Evolutionary conservation across 2,329 filamentous ascomycete species (phyloP).

Genomic region (Fusarium ramigenum): DNA sequence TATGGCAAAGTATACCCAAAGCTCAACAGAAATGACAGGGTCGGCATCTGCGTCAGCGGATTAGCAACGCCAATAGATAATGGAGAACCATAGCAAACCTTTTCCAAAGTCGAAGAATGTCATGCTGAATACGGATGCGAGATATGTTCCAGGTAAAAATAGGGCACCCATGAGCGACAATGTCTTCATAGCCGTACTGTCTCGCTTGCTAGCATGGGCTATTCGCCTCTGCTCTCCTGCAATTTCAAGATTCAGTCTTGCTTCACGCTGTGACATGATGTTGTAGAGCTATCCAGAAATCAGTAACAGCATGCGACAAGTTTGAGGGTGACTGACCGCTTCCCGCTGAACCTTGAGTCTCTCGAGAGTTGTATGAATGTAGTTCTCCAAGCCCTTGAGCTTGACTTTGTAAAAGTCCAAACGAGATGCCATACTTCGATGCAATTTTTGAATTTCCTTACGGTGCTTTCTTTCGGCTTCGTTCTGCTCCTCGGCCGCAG

Average conservation of each 20-base stretch:
- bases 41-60: slow-evolving; percentile 40
- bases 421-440: slow-evolving; percentile 62
- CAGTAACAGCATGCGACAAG: neutral
- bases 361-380: slow-evolving; percentile 69
- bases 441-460: slow-evolving; percentile 54
- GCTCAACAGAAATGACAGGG: slow-evolving; percentile 57
- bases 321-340: slow-evolving; percentile 56
- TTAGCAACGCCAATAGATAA: neutral
- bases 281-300: slow-evolving; percentile 64
- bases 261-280: slow-evolving; percentile 72
- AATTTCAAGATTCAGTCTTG: slow-evolving; percentile 70
- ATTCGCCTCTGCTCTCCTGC: slow-evolving; percentile 68
- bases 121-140: slow-evolving; percentile 73
- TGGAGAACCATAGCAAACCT: slow-evolving; percentile 42
- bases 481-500: slow-evolving; percentile 24
- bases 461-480: slow-evolving; percentile 43
- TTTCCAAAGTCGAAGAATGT: slow-evolving; percentile 71
- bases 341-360: slow-evolving; percentile 69
- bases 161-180: slow-evolving; percentile 70
- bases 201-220: slow-evolving; percentile 68
- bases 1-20: slow-evolving; percentile 73
- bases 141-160: slow-evolving; percentile 70
- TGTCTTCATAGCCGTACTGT: slow-evolving; percentile 73
- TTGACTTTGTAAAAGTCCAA: slow-evolving; percentile 70
- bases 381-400: slow-evolving; percentile 69